These are phyloP conservation scores for Eucalyptus regnans DNA, from an alignment of 345 rosid genomes.

Conservation along the genomic window DNA sequence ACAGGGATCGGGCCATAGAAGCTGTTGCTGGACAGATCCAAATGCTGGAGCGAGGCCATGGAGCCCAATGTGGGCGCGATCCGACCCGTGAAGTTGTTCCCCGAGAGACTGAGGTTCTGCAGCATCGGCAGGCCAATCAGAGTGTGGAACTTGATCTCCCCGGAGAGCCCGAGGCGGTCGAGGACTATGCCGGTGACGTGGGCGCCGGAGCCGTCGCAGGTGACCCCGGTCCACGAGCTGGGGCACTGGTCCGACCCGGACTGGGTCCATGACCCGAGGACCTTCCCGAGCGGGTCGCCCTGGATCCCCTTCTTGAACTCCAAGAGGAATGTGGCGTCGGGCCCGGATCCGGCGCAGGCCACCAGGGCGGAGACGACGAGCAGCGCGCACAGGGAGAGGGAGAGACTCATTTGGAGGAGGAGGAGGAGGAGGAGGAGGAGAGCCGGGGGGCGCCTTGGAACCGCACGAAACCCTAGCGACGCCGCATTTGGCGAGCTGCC, in stretches of 20 bases:
- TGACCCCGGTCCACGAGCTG: conserved; percentile 53
- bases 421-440: neutral
- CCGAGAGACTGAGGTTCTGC: conserved; percentile 54
- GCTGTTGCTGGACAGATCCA: conserved; percentile 75
- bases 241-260: conserved; percentile 39
- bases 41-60: conserved; percentile 44
- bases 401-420: conserved; percentile 10
- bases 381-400: neutral
- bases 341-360: neutral
- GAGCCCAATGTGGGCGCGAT: conserved; percentile 67
- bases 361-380: conserved; percentile 5
- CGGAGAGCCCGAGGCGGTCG: conserved; percentile 48
- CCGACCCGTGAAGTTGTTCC: conserved; percentile 78
- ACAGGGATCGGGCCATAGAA: conserved; percentile 86
- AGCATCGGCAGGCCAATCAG: conserved; percentile 41
- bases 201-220: conserved; percentile 39
- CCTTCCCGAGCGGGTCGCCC: conserved; percentile 24
- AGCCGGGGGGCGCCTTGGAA: neutral
- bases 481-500: neutral
- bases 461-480: neutral
- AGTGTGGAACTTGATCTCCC: conserved; percentile 72
- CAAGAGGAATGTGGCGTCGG: conserved; percentile 55
- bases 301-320: conserved; percentile 88
- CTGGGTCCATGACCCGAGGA: conserved; percentile 29
- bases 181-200: conserved; percentile 36